Base-by-base conservation (phyloP, 331 rosid genomes). In the Pyrus hybrid region DNA sequence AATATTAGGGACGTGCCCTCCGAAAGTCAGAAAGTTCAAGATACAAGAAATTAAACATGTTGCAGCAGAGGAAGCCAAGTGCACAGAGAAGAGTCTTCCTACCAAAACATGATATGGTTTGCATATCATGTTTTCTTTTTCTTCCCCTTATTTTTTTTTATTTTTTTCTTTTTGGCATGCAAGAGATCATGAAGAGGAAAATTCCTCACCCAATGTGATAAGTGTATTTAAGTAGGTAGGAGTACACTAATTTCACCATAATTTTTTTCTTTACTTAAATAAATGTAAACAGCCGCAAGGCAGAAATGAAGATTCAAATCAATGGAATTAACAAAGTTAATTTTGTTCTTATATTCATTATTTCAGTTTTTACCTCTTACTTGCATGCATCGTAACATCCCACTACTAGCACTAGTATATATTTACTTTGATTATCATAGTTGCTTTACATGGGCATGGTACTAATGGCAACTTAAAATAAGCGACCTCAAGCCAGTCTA, bases 261-360 rank as follows among this genome's bases (percentile, higher is more conserved):
- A 5, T 70, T 18, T 64, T 80, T 21, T 72, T 28, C 6, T 20
- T 49, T 54, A 37, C 29, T 18, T 10, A 11, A 64, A 63, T 47
- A 41, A 77, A 17, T 69, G 79, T 58, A 47, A 45, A 68, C 16
- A 29, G 77, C 83, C 84, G 84, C 77, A 80, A 81, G 89, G 86
- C 86, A 41, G 58, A 18, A 72, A 45, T 12, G 32, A 37, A 32
- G 49, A n/a, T 23, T 26, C 16, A 43, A 37, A 74, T 45, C 21
- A 80, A 70, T 57, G 43, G 28, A 57, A 57, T n/a, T n/a, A 47
- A 47, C 54, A 47, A 47, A 47, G 54, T 5, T 47, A 47, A 49
- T 49, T 49, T 49, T 16, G n/a, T 16, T 49, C 3, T 49, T 16
- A 49, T 49, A 49, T 49, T 6, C 7, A 16, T 16, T 49, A 5